phyloP scores from a whole-genome alignment of 179 eudicot genomes.

The Spergularia azorica region DNA sequence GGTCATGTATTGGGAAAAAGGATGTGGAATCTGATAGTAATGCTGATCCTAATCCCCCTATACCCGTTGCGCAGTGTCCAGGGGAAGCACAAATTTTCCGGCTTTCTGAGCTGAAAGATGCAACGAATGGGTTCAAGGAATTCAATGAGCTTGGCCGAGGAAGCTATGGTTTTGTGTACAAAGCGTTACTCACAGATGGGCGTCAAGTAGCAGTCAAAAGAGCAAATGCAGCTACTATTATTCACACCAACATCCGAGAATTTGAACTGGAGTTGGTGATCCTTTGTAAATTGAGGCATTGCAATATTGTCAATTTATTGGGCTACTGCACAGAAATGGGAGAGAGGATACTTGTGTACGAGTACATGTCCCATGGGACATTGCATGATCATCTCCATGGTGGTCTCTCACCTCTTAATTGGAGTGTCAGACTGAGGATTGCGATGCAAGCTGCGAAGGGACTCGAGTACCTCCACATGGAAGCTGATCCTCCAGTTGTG shows the following conservation, averaged over 20 bases:
- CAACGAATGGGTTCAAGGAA: slow-evolving; percentile 94
- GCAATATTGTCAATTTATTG: slow-evolving; percentile 45
- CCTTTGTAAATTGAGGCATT: slow-evolving; percentile 73
- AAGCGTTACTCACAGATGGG: slow-evolving; percentile 77
- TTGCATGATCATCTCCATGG: slow-evolving; percentile 53
- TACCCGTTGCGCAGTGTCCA: slow-evolving; percentile 53
- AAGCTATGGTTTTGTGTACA: slow-evolving; percentile 95
- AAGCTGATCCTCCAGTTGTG: slow-evolving; percentile 43
- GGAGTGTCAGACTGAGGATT: slow-evolving; percentile 40
- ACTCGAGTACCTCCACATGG: slow-evolving; percentile 48
- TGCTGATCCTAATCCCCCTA: slow-evolving; percentile 40
- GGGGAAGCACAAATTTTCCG: slow-evolving; percentile 82
- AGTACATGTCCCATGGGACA: slow-evolving; percentile 50
- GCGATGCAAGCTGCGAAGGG: slow-evolving; percentile 53
- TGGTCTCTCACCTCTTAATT: slow-evolving; percentile 47
- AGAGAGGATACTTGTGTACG: slow-evolving; percentile 51
- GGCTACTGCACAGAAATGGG: slow-evolving; percentile 56
- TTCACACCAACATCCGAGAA: slow-evolving; percentile 79
- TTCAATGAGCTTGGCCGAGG: slow-evolving; percentile 97
- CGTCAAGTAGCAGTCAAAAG: slow-evolving; percentile 86
- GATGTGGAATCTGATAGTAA: slow-evolving; percentile 48
- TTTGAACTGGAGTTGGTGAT: slow-evolving; percentile 84
- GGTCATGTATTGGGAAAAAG: slow-evolving; percentile 59
- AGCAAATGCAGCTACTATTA: slow-evolving; percentile 96
- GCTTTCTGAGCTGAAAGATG: slow-evolving; percentile 84